Evolutionary conservation across 2,329 filamentous ascomycete species (phyloP).

Genomic region (Davidsoniella virescens): DNA sequence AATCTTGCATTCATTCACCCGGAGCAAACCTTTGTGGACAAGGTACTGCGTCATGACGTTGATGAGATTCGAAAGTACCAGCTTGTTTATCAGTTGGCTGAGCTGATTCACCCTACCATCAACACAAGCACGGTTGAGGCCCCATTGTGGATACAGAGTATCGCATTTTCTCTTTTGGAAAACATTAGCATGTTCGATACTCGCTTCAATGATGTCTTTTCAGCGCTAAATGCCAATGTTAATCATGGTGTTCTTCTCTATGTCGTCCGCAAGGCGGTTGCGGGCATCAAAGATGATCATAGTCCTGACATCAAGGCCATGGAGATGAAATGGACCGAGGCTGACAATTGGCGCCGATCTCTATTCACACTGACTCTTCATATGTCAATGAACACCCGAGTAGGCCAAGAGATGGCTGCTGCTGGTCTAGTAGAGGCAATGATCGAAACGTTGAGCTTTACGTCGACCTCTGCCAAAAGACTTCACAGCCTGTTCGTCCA

Average conservation of each 20-base stretch:
- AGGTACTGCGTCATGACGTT: conserved; percentile 69
- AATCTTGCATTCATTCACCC: conserved; percentile 82
- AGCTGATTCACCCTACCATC: conserved; percentile 71
- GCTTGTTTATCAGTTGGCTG: conserved; percentile 78
- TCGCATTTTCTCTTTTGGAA: conserved; percentile 67
- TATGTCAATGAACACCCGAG: conserved; percentile 33
- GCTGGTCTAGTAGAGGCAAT: conserved; percentile 82
- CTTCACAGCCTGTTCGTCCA: conserved; percentile 71
- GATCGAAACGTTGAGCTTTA: conserved; percentile 71
- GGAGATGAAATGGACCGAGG: conserved; percentile 23
- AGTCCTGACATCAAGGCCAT: not conserved
- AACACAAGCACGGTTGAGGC: conserved; percentile 48
- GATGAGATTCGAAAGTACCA: conserved; percentile 83
- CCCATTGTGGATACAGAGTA: conserved; percentile 63
- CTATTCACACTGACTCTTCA: conserved; percentile 77
- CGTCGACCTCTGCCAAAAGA: conserved; percentile 65
- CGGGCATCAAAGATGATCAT: conserved; percentile 51
- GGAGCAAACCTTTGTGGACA: conserved; percentile 70
- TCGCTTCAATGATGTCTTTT: conserved; percentile 66
- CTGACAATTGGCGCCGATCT: conserved; percentile 79
- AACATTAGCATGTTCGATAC: conserved; percentile 65
- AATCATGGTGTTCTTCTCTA: conserved; percentile 94
- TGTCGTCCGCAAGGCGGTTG: conserved; percentile 76
- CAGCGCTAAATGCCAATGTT: conserved; percentile 86
- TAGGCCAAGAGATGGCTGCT: conserved; percentile 65